Evolutionary conservation across 2,329 filamentous ascomycete species (phyloP).

Genomic region (Apiospora phragmitis): DNA sequence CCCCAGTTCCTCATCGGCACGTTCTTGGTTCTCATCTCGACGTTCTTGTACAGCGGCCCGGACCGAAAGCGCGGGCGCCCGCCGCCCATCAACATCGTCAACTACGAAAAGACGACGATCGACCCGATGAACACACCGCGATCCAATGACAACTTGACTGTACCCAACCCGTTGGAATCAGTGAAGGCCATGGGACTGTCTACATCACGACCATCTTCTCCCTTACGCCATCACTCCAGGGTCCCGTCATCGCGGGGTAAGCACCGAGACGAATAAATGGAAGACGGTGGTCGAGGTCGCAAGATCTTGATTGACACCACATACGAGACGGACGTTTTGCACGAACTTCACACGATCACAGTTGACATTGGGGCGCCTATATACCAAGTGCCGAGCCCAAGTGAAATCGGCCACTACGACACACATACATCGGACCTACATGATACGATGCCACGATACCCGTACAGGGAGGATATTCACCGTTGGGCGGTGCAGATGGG

Average conservation of each 20-base stretch:
- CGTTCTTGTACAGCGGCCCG: slow-evolving; percentile 78
- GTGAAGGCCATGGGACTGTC: slow-evolving; percentile 31
- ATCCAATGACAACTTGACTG: slow-evolving; percentile 28
- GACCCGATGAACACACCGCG: slow-evolving; percentile 40
- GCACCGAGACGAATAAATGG: slow-evolving; percentile 28
- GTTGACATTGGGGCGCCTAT: not conserved
- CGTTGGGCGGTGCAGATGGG: not conserved
- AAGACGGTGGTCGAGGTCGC: not conserved
- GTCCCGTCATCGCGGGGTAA: slow-evolving; percentile 28
- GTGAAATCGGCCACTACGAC: not conserved
- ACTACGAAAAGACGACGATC: slow-evolving; percentile 73
- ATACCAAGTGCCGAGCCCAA: slow-evolving; percentile 20
- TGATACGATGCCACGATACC: not conserved
- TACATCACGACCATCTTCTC: slow-evolving; percentile 33
- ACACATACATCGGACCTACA: not conserved
- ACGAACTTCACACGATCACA: not conserved
- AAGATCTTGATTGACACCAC: not conserved
- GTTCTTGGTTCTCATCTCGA: slow-evolving; percentile 73
- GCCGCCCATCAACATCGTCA: slow-evolving; percentile 67
- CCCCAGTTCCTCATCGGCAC: slow-evolving; percentile 80
- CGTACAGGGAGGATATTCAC: not conserved
- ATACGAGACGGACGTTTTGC: not conserved
- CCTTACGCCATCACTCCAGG: slow-evolving; percentile 30
- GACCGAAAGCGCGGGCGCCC: slow-evolving; percentile 62
- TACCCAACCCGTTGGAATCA: slow-evolving; percentile 31